Conservation (phyloP, 768 basidiomycete species). For the Tulasnella sp. region DNA sequence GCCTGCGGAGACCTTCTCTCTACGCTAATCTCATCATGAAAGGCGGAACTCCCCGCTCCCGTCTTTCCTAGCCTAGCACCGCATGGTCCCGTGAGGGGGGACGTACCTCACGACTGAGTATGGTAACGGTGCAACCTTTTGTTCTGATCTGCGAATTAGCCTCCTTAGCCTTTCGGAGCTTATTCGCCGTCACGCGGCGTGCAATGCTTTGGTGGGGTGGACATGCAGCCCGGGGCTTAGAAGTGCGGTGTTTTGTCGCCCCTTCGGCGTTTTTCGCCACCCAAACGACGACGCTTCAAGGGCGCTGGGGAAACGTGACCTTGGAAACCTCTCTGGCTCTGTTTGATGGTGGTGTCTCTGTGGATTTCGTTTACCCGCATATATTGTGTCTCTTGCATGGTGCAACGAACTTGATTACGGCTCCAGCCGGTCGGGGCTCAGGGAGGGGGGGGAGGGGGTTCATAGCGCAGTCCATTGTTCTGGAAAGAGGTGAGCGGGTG, state of each 20-base stretch:
- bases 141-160: neutral
- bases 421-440: neutral
- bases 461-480: neutral
- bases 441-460: no score
- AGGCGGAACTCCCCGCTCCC: neutral
- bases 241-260: neutral
- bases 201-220: neutral
- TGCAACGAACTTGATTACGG: neutral
- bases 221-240: neutral
- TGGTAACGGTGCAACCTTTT: neutral
- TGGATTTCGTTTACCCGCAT: neutral
- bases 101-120: neutral
- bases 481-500: neutral
- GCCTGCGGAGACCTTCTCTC: neutral
- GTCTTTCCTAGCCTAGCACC: neutral
- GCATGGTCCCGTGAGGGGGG: neutral
- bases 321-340: neutral
- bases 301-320: neutral
- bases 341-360: neutral
- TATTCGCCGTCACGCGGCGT: neutral
- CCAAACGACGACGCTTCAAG: neutral
- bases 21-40: constrained; percentile 1
- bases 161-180: constrained; percentile 3
- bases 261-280: neutral
- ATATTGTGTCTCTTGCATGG: neutral